Conservation (phyloP, 2,329 filamentous ascomycete genomes). For the Sclerotinia glacialis region DNA sequence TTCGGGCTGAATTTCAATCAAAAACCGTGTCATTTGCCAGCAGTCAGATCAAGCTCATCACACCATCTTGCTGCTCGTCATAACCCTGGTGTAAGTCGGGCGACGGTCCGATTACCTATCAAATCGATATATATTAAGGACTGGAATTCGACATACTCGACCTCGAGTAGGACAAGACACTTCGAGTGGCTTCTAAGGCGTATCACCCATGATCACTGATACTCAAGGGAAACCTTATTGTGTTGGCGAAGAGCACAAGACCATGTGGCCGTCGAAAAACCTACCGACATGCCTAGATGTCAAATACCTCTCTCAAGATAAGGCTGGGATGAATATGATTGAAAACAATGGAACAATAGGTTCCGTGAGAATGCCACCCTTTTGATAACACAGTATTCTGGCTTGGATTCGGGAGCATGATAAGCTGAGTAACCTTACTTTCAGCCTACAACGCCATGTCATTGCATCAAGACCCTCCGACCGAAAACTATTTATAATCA, state of each 20-base stretch:
- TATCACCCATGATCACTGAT: neutral
- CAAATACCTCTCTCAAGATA: neutral
- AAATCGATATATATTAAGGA: neutral
- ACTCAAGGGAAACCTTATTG: neutral
- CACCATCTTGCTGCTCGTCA: neutral
- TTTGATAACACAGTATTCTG: neutral
- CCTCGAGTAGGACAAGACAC: neutral
- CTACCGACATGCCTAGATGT: neutral
- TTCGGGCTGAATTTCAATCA: slow-evolving; percentile 6
- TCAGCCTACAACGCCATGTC: neutral
- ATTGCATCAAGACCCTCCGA: neutral
- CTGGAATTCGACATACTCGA: neutral
- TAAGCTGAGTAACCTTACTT: neutral
- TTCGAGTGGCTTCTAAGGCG: neutral
- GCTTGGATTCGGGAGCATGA: neutral
- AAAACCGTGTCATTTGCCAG: slow-evolving; percentile 16
- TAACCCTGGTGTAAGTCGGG: neutral
- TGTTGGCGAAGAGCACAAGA: neutral
- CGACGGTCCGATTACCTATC: slow-evolving; percentile 15
- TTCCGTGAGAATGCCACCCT: neutral
- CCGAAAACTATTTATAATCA: neutral
- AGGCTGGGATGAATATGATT: neutral
- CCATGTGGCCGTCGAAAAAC: neutral
- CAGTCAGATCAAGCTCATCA: slow-evolving; percentile 6
- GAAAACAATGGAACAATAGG: slow-evolving; percentile 2